Conservation (phyloP, 2,329 filamentous ascomycete species). For the Stachybotrys chlorohalonatus region DNA sequence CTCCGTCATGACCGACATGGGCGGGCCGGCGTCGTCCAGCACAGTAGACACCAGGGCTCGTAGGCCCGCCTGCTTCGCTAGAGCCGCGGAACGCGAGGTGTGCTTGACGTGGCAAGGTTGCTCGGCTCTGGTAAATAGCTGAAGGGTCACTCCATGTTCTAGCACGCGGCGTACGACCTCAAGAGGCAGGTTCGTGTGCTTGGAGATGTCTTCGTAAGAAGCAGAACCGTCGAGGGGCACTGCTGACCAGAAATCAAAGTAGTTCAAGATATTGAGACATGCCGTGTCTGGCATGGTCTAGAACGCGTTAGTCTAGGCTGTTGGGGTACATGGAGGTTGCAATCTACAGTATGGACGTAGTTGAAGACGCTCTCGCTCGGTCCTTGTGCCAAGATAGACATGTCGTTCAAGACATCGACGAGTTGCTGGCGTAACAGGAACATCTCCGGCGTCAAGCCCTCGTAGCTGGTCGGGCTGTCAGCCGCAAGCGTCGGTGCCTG, state of each 20-base stretch:
- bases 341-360: conserved; percentile 28
- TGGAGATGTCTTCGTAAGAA: conserved; percentile 29
- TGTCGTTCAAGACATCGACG: conserved; percentile 34
- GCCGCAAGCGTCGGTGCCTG: conserved; percentile 30
- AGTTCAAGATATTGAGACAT: conserved; percentile 36
- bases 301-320: background rate
- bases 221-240: conserved; percentile 38
- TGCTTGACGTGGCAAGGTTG: conserved; percentile 20
- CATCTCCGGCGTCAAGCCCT: conserved; percentile 28
- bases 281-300: conserved; percentile 34
- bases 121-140: conserved; percentile 23
- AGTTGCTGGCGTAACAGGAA: conserved; percentile 35
- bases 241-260: conserved; percentile 42
- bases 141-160: conserved; percentile 27
- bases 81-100: conserved; percentile 26
- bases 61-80: conserved; percentile 22
- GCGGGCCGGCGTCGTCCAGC: conserved; percentile 26
- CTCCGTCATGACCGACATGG: conserved; percentile 23
- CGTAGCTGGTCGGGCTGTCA: conserved; percentile 32
- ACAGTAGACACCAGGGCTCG: conserved; percentile 25
- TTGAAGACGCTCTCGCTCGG: conserved; percentile 41
- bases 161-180: conserved; percentile 28
- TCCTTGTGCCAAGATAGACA: conserved; percentile 36
- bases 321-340: background rate
- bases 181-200: conserved; percentile 24